Evolutionary conservation across 2,329 filamentous ascomycete species (phyloP).

Genomic region (Arthroderma sp.): DNA sequence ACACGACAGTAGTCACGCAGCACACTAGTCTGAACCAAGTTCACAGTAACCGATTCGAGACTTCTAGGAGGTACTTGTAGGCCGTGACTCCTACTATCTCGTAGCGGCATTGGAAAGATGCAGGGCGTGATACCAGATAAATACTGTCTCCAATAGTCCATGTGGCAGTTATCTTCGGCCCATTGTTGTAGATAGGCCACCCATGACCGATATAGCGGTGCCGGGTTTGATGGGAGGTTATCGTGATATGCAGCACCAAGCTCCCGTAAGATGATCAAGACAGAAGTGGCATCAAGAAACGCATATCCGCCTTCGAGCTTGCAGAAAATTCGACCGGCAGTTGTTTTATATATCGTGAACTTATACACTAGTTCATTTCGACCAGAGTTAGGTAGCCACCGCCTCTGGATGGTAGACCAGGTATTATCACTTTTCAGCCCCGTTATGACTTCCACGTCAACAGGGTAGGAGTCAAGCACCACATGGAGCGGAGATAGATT

Average conservation of each 20-base stretch:
- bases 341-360: slow-evolving; percentile 9
- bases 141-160: slow-evolving; percentile 6
- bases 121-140: slow-evolving; percentile 3
- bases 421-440: slow-evolving; percentile 1
- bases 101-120: slow-evolving; percentile 2
- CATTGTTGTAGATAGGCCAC: slow-evolving; percentile 3
- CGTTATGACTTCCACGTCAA: not conserved
- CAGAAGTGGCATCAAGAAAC: slow-evolving; percentile 8
- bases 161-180: not conserved
- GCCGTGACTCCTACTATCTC: not conserved
- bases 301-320: slow-evolving; percentile 8
- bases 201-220: slow-evolving; percentile 1
- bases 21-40: not conserved
- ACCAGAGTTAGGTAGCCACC: not conserved
- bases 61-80: not conserved
- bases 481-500: not conserved
- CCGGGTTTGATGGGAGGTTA: not conserved
- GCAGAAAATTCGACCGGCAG: slow-evolving; percentile 4
- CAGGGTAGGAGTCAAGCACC: slow-evolving; percentile 1
- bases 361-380: not conserved
- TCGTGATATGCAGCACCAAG: slow-evolving; percentile 2
- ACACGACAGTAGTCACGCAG: slow-evolving; percentile 3
- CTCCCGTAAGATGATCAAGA: slow-evolving; percentile 7
- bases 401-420: not conserved
- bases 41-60: not conserved